Evolutionary conservation across 83 land plant species (phyloP).

Genomic region (Larix sibirica): DNA sequence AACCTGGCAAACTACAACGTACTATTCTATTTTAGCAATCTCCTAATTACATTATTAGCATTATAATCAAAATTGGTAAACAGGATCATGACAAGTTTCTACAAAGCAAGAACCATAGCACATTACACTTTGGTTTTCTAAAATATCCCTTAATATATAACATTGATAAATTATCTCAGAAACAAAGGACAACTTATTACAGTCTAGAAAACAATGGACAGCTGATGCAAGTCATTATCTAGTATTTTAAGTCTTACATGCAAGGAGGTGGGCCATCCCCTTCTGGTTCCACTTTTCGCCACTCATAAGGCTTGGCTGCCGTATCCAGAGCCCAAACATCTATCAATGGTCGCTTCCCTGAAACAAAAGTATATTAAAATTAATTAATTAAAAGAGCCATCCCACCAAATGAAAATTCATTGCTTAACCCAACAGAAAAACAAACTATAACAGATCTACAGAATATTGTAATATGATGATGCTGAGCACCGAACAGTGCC

Average conservation of each 20-base stretch:
- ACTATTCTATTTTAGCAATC: background rate
- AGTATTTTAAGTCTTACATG: constrained; percentile 39
- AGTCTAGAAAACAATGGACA: background rate
- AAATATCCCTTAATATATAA: background rate
- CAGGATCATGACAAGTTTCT: background rate
- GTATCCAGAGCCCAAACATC: constrained; percentile 70
- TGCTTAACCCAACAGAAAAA: background rate
- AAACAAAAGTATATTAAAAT: constrained; percentile 7
- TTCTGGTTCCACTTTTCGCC: constrained; percentile 64
- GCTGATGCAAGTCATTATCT: background rate
- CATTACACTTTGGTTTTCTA: background rate
- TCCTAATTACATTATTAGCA: background rate
- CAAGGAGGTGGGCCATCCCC: constrained; percentile 72
- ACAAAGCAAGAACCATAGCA: background rate
- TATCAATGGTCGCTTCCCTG: constrained; percentile 51
- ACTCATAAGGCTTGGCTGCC: constrained; percentile 65
- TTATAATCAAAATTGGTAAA: background rate
- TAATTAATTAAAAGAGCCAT: background rate
- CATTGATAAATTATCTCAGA: background rate
- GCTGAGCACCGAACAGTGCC: background rate
- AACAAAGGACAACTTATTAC: background rate
- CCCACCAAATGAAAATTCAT: background rate
- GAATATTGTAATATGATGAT: background rate
- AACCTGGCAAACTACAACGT: too few relatives aligned
- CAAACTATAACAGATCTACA: background rate